Evolutionary conservation across 257 asterid genomes (phyloP).

Genomic region (Buddleja alternifolia): DNA sequence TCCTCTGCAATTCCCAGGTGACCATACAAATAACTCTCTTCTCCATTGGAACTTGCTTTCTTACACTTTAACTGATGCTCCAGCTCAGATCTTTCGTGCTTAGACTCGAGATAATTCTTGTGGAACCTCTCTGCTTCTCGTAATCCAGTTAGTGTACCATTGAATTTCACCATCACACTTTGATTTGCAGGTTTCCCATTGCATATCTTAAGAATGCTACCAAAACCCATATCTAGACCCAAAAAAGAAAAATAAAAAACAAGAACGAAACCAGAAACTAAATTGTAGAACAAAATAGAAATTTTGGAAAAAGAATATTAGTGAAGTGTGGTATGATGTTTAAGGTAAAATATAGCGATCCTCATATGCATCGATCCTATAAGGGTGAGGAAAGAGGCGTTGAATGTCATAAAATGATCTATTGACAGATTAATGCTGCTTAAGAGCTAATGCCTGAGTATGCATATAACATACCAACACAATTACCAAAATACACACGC

Average conservation of each 20-base stretch:
- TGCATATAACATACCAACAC: no score
- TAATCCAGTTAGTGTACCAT: constrained; percentile 68
- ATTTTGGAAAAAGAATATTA: neutral
- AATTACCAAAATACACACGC: no score
- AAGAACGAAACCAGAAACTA: neutral
- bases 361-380: neutral
- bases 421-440: neutral
- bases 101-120: constrained; percentile 38
- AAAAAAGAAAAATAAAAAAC: neutral
- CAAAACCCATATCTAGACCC: constrained; percentile 57
- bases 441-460: neutral
- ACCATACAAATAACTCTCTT: constrained; percentile 52
- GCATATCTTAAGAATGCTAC: constrained; percentile 57
- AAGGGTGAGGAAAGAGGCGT: neutral
- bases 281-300: neutral
- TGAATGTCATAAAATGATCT: neutral
- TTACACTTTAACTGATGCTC: constrained; percentile 31
- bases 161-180: constrained; percentile 64
- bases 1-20: constrained; percentile 69
- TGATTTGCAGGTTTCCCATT: constrained; percentile 68
- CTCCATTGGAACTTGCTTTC: constrained; percentile 18
- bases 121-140: constrained; percentile 65
- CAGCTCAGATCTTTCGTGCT: constrained; percentile 54
- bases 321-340: neutral
- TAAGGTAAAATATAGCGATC: neutral